Evolutionary conservation across 2,329 filamentous ascomycete genomes (phyloP).

Genomic region (Aspergillus ustus): DNA sequence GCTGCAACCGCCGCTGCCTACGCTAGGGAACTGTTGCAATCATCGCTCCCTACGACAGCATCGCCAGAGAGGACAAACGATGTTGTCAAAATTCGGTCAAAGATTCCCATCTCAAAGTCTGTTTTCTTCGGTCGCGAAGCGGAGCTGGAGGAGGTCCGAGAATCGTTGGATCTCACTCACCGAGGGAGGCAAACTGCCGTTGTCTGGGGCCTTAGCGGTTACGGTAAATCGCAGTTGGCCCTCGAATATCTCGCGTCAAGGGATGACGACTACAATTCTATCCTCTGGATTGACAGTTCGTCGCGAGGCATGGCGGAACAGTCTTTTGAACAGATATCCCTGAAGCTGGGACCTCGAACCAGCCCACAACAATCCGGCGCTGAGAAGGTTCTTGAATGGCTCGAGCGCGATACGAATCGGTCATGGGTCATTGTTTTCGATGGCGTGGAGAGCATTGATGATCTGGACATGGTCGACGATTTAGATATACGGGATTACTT

Average conservation of each 20-base stretch:
- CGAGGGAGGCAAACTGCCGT: neutral
- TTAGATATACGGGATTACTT: constrained; percentile 6
- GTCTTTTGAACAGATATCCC: neutral
- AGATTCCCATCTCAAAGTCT: neutral
- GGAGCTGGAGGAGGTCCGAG: neutral
- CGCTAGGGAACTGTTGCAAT: neutral
- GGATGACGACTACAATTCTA: neutral
- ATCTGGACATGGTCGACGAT: neutral
- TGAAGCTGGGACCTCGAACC: neutral
- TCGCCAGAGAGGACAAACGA: too few relatives aligned
- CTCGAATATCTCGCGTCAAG: neutral
- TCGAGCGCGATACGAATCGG: constrained; percentile 1
- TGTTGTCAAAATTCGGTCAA: neutral
- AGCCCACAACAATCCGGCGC: neutral
- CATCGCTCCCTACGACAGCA: too few relatives aligned
- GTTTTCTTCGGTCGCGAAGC: neutral
- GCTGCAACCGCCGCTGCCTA: constrained; percentile 5
- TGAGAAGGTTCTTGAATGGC: constrained; percentile 1
- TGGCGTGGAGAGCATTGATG: neutral
- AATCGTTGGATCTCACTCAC: neutral
- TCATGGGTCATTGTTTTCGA: constrained; percentile 16
- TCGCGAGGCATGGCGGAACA: neutral
- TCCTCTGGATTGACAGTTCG: constrained; percentile 14
- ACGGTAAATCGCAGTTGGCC: constrained; percentile 14
- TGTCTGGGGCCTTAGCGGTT: constrained; percentile 9